Evolutionary conservation across 352 stramenopile genomes (phyloP).

Genomic region (Phytophthora sansomeana): DNA sequence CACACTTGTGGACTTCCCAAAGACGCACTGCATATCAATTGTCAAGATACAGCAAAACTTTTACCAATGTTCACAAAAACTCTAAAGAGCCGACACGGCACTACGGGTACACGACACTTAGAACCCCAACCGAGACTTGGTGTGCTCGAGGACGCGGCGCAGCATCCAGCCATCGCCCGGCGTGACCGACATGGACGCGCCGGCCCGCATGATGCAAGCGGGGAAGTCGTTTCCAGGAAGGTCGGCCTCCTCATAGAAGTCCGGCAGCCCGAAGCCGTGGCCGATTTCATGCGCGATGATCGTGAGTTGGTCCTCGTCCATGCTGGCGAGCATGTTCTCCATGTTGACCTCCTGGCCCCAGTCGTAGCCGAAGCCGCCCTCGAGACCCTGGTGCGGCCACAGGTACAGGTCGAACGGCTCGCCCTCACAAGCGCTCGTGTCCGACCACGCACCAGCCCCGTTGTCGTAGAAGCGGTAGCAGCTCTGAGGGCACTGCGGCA

Average conservation of each 20-base stretch:
- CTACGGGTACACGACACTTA: background rate
- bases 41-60: background rate
- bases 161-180: slow-evolving; percentile 20
- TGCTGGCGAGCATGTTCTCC: slow-evolving; percentile 23
- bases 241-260: slow-evolving; percentile 18
- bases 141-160: slow-evolving; percentile 15
- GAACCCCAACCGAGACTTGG: slow-evolving; percentile 9
- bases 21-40: background rate
- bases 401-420: slow-evolving; percentile 45
- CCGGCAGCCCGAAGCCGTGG: slow-evolving; percentile 34
- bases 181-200: slow-evolving; percentile 15
- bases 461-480: slow-evolving; percentile 46
- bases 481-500: slow-evolving; percentile 26
- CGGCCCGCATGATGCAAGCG: slow-evolving; percentile 9
- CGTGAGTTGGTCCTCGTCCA: slow-evolving; percentile 26
- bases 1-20: no score
- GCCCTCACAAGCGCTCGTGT: slow-evolving; percentile 37
- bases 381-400: slow-evolving; percentile 28
- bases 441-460: slow-evolving; percentile 9
- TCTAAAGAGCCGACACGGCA: no score
- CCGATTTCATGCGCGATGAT: slow-evolving; percentile 45
- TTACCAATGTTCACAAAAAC: background rate
- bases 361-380: slow-evolving; percentile 20
- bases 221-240: slow-evolving; percentile 7
- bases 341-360: slow-evolving; percentile 39